A percentile compares a stretch with the other conserved stretches of the same genome.
These are phyloP conservation scores for Acacia crassicarpa DNA, from an alignment of 306 rosid genomes.

Conservation along the genomic window DNA sequence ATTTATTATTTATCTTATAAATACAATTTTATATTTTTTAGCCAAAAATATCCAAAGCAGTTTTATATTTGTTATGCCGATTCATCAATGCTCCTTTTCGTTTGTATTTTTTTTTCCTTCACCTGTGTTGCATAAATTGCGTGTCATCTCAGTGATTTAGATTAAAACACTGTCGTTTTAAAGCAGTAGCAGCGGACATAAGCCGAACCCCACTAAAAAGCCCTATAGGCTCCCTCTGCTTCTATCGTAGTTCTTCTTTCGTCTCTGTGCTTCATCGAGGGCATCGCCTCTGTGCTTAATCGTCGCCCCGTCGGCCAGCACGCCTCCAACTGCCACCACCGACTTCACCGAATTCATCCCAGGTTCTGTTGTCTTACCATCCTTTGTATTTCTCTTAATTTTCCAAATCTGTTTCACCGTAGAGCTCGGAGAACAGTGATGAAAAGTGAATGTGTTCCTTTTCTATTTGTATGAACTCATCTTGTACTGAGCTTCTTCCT, in stretches of 20 bases:
- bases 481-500: conserved; percentile 3
- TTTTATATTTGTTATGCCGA: too few species aligned
- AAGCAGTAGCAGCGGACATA: too few species aligned
- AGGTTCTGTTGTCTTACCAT: neutral
- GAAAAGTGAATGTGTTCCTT: conserved; percentile 26
- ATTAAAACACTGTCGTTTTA: too few species aligned
- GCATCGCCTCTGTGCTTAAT: neutral
- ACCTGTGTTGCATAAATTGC: too few species aligned
- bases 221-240: neutral
- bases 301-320: neutral
- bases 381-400: neutral
- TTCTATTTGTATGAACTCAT: conserved; percentile 6
- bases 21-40: too few species aligned
- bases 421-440: neutral
- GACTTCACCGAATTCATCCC: neutral
- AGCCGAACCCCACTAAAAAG: too few species aligned
- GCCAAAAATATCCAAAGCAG: too few species aligned
- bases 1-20: too few species aligned
- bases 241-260: too few species aligned
- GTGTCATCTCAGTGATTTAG: too few species aligned
- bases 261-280: neutral
- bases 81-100: too few species aligned
- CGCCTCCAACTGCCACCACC: neutral
- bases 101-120: too few species aligned
- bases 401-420: neutral